These are phyloP conservation scores for Calonectria hongkongensis DNA, from an alignment of 2,329 filamentous ascomycete species.

Conservation along the genomic window DNA sequence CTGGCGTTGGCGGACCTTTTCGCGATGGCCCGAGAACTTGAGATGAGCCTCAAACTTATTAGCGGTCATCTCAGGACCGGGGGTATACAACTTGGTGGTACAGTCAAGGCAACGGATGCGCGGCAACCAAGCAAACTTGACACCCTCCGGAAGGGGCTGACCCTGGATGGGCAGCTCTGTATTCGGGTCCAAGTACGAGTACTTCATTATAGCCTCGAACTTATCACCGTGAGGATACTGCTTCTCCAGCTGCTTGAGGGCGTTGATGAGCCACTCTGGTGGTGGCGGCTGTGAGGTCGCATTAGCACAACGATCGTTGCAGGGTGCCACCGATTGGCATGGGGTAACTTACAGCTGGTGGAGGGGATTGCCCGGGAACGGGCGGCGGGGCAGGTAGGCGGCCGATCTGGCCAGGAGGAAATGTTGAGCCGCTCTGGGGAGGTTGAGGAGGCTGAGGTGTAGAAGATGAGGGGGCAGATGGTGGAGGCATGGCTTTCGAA, in stretches of 20 bases:
- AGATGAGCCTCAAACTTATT: constrained; percentile 96
- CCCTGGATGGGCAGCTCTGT: constrained; percentile 80
- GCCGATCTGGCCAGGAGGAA: constrained; percentile 75
- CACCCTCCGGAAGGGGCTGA: constrained; percentile 74
- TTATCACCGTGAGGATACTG: constrained; percentile 84
- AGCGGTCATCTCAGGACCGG: constrained; percentile 88
- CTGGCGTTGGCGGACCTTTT: constrained; percentile 72
- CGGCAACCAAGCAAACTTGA: constrained; percentile 89
- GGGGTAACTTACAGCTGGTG: constrained; percentile 75
- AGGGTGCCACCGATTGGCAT: background rate
- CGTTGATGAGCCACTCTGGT: constrained; percentile 87
- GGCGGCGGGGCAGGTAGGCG: constrained; percentile 81
- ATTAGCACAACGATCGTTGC: constrained; percentile 41
- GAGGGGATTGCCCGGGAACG: constrained; percentile 72
- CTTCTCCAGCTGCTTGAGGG: constrained; percentile 82
- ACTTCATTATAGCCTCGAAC: constrained; percentile 95
- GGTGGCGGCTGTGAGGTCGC: constrained; percentile 80
- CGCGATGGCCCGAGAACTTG: constrained; percentile 87
- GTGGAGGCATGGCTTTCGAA: constrained; percentile 61
- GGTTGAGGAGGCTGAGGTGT: constrained; percentile 61
- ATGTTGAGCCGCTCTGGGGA: constrained; percentile 58
- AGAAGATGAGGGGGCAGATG: constrained; percentile 60
- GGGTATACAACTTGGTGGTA: constrained; percentile 94
- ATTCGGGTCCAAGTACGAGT: constrained; percentile 84
- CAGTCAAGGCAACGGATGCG: constrained; percentile 95